Evolutionary conservation across 2,329 filamentous ascomycete genomes (phyloP), one percentile per base, ranked within the genome.

Genomic region (Gyromitra esculenta): DNA sequence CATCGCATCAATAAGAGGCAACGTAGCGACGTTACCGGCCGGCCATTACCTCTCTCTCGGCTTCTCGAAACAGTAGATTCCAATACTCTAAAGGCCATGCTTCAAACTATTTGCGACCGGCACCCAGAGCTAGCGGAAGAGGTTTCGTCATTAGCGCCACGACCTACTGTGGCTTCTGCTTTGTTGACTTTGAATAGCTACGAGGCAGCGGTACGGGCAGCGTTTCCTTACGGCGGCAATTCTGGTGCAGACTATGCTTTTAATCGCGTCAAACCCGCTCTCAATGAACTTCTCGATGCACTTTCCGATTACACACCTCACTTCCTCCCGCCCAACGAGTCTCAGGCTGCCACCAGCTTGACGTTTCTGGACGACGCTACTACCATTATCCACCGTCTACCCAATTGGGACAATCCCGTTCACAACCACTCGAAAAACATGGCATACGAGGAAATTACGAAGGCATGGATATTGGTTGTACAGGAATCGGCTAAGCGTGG

Each of bases 231-330:
- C 77, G 91, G 96, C 81, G 93, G 93, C 82, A 91, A 94, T 80
- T 88, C 91, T 11, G 92, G 90, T 75, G 93, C 94, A 54, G 95
- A 98, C 83, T 98, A 98, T 84, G 91, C 93, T 65, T 99, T 97
- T 83, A 96, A 97, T 83, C 90, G 96, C 81, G 92, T 98, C 70
- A 93, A 91, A 80, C 91, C 94, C 79, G 89, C 91, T 48, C 87
- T 98, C 18, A 86, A 90, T 35, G 90, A 93, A 74, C 88, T 99
- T 31, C 89, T 97, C 76, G 93, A 97, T 75, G 94, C 96, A 56
- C 87, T 99, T 57, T 91, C 91, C 83, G 96, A 99, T 82, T 99
- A 96, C 82, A 98, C 94, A 0, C 93, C 94, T 2, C 94, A 98
- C 83, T 99, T 97, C 82, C 89, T 99, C 1, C 96, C 96, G 11